These are phyloP conservation scores for Aureobasidium sp. DNA, from an alignment of 2,329 filamentous ascomycete species.

Conservation along the genomic window DNA sequence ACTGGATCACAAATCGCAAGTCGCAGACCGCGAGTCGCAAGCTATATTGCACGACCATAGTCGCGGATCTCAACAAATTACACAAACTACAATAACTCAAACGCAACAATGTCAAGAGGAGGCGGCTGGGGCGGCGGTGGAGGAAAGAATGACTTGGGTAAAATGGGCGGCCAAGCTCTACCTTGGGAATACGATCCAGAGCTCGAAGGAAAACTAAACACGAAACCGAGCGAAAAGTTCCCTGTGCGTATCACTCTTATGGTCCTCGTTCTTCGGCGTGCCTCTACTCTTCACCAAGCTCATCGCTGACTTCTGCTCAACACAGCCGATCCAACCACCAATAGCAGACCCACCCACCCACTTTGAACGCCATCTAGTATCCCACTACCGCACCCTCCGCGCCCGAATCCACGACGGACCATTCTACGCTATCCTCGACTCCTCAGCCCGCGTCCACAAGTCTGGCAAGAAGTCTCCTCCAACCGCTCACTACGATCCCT, in stretches of 20 bases:
- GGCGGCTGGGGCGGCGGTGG: conserved; percentile 36
- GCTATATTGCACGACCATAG: background rate
- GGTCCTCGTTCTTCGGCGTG: conserved; percentile 16
- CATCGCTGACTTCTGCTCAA: too few relatives aligned
- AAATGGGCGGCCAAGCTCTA: conserved; percentile 48
- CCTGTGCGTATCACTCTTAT: conserved; percentile 35
- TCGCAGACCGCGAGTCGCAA: background rate
- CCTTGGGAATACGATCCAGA: conserved; percentile 47
- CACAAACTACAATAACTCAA: background rate
- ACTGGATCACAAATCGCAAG: too few relatives aligned
- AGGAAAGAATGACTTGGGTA: conserved; percentile 38
- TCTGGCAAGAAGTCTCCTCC: conserved; percentile 21
- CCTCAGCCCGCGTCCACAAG: conserved; percentile 50
- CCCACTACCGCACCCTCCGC: conserved; percentile 58
- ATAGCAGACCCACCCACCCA: conserved; percentile 44
- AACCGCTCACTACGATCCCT: conserved; percentile 62
- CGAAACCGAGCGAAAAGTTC: conserved; percentile 44
- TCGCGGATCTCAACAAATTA: background rate
- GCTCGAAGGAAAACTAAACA: conserved; percentile 34
- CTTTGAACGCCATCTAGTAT: conserved; percentile 53
- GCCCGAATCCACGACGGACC: conserved; percentile 65
- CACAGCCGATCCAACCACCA: conserved; percentile 34
- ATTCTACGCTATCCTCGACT: conserved; percentile 62
- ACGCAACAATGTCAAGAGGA: conserved; percentile 32
- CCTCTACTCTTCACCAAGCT: too few relatives aligned